Conservation (phyloP, 2,329 filamentous ascomycete genomes). For the Colletotrichum orchidophilum region DNA sequence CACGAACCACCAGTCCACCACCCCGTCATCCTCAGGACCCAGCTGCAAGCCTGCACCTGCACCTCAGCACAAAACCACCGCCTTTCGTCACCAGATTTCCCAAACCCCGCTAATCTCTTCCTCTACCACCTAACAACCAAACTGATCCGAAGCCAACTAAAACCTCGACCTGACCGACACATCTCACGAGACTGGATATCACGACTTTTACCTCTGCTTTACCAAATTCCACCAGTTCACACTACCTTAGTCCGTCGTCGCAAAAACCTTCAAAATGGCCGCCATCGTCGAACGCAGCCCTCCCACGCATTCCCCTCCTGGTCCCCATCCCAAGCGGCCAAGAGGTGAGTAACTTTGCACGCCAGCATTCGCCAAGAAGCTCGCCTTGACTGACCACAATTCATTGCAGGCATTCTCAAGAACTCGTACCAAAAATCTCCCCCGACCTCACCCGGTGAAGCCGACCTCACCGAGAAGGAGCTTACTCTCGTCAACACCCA, state of each 20-base stretch:
- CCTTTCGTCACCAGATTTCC: conserved; percentile 30
- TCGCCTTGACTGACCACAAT: neutral
- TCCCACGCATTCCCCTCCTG: conserved; percentile 53
- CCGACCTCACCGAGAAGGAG: conserved; percentile 79
- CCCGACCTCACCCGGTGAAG: conserved; percentile 58
- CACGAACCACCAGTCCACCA: conserved; percentile 28
- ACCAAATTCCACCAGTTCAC: neutral
- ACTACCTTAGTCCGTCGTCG: neutral
- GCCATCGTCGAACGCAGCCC: conserved; percentile 49
- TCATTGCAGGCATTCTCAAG: conserved; percentile 83
- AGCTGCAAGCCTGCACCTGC: neutral
- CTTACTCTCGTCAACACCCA: conserved; percentile 94
- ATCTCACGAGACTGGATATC: conserved; percentile 25
- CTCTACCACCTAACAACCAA: neutral
- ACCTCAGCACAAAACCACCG: neutral
- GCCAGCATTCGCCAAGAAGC: neutral
- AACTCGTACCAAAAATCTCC: conserved; percentile 78
- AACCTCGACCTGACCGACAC: conserved; percentile 1
- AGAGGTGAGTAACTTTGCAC: conserved; percentile 49
- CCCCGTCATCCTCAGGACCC: conserved; percentile 6
- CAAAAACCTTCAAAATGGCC: conserved; percentile 48
- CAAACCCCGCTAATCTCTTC: conserved; percentile 30
- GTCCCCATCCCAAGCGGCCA: conserved; percentile 53
- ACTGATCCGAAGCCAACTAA: neutral
- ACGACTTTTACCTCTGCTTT: conserved; percentile 7